These are phyloP conservation scores for Cyclotella baltica DNA, from an alignment of 108 stramenopile species.

Conservation along the genomic window DNA sequence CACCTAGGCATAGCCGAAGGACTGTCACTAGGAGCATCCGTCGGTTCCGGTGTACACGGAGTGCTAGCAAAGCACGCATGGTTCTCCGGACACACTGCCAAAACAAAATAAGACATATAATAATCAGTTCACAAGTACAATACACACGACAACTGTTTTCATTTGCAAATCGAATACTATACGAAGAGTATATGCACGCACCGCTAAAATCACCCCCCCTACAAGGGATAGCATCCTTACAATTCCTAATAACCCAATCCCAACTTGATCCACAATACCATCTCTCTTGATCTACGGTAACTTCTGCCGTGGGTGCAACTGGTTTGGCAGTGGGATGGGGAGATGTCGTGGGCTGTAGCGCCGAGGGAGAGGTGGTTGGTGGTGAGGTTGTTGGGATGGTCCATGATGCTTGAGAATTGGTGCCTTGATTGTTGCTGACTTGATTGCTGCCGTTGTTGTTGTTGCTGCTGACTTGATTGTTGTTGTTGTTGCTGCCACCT, in stretches of 20 bases:
- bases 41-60: slow-evolving; percentile 35
- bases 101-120: background rate
- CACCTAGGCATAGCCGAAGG: slow-evolving; percentile 30
- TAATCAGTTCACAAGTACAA: background rate
- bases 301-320: slow-evolving; percentile 7
- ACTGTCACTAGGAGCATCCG: slow-evolving; percentile 5
- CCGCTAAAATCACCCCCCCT: slow-evolving; percentile 17
- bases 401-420: background rate
- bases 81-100: slow-evolving; percentile 26
- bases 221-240: slow-evolving; percentile 29
- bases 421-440: too few relatives aligned
- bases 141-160: background rate
- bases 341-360: background rate
- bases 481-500: background rate
- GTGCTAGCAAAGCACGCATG: slow-evolving; percentile 36
- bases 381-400: slow-evolving; percentile 6
- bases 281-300: slow-evolving; percentile 13
- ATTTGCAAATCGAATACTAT: background rate
- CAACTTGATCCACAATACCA: slow-evolving; percentile 40
- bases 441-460: background rate
- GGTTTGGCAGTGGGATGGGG: slow-evolving; percentile 16
- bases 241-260: slow-evolving; percentile 35
- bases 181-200: background rate
- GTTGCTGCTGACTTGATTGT: background rate
- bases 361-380: background rate